These are phyloP conservation scores for Collariella sp. DNA, from an alignment of 495 filamentous ascomycete species.

Conservation along the genomic window DNA sequence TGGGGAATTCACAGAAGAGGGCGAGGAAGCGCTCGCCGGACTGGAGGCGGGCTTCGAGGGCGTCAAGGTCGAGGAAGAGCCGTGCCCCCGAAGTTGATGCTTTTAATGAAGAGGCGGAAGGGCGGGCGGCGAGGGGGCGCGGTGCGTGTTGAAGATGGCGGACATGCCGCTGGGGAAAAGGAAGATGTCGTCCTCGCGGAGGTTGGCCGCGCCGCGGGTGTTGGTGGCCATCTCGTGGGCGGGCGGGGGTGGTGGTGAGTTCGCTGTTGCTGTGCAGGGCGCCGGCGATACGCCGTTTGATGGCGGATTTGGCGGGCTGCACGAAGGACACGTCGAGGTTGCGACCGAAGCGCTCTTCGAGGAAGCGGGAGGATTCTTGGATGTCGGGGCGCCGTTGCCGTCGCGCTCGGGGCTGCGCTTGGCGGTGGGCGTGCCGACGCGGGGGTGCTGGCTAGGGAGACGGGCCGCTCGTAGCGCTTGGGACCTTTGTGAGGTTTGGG, in stretches of 20 bases:
- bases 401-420: slow-evolving; percentile 5
- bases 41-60: slow-evolving; percentile 51
- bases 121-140: slow-evolving; percentile 53
- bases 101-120: slow-evolving; percentile 38
- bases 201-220: slow-evolving; percentile 52
- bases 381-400: slow-evolving; percentile 26
- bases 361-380: slow-evolving; percentile 63
- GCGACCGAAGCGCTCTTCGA: slow-evolving; percentile 91
- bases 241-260: slow-evolving; percentile 34
- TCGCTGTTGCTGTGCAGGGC: slow-evolving; percentile 68
- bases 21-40: slow-evolving; percentile 75
- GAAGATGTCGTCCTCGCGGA: slow-evolving; percentile 83
- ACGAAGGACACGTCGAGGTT: slow-evolving; percentile 76
- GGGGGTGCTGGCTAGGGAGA: slow-evolving; percentile 38
- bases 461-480: slow-evolving; percentile 58
- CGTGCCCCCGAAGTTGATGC: slow-evolving; percentile 67
- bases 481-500: slow-evolving; percentile 55
- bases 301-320: slow-evolving; percentile 73
- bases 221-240: slow-evolving; percentile 32
- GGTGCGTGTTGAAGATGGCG: slow-evolving; percentile 83
- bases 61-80: slow-evolving; percentile 90
- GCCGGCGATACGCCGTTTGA: slow-evolving; percentile 80
- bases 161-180: slow-evolving; percentile 89
- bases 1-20: slow-evolving; percentile 90
- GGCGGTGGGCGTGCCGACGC: slow-evolving; percentile 9